A percentile compares a stretch with the other conserved stretches of the same genome.
Conservation (phyloP, 1,139 yeast genomes). For the Pichiaceae sp. region DNA sequence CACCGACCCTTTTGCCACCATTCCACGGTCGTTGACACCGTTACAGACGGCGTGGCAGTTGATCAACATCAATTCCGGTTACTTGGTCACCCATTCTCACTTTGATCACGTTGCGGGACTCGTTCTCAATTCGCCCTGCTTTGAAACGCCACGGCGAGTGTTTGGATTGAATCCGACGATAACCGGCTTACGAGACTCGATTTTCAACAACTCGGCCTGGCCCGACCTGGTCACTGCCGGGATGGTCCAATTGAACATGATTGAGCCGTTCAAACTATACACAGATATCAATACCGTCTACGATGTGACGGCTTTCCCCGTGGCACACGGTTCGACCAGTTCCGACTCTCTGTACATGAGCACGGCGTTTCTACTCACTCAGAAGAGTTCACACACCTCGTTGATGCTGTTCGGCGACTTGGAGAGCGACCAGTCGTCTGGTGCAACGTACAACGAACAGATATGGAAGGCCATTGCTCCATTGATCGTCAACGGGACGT, state of each 20-base stretch:
- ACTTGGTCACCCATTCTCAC: constrained; percentile 75
- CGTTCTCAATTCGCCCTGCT: constrained; percentile 63
- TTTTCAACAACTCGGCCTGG: constrained; percentile 77
- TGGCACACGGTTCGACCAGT: constrained; percentile 27
- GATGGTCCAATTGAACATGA: constrained; percentile 7
- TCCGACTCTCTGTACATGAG: constrained; percentile 23
- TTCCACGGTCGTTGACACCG: neutral
- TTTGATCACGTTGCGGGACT: constrained; percentile 71
- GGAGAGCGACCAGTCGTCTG: constrained; percentile 54
- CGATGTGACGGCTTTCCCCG: constrained; percentile 19
- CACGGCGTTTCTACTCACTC: constrained; percentile 23
- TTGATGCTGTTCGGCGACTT: constrained; percentile 73
- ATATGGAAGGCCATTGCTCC: constrained; percentile 57
- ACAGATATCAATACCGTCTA: constrained; percentile 18
- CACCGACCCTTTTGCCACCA: neutral
- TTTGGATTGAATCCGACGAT: constrained; percentile 50
- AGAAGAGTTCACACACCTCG: constrained; percentile 21
- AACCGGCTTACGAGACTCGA: constrained; percentile 40
- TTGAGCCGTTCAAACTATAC: constrained; percentile 2
- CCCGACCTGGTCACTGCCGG: constrained; percentile 47
- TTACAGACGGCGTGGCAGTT: constrained; percentile 12
- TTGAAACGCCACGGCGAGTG: constrained; percentile 25
- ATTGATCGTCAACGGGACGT: constrained; percentile 27
- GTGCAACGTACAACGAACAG: constrained; percentile 30
- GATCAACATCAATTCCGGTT: constrained; percentile 23